A percentile compares a stretch with the other conserved stretches of the same genome.
Conservation (phyloP, 2,329 filamentous ascomycete genomes). For the Chrysoporthe austroafricana region DNA sequence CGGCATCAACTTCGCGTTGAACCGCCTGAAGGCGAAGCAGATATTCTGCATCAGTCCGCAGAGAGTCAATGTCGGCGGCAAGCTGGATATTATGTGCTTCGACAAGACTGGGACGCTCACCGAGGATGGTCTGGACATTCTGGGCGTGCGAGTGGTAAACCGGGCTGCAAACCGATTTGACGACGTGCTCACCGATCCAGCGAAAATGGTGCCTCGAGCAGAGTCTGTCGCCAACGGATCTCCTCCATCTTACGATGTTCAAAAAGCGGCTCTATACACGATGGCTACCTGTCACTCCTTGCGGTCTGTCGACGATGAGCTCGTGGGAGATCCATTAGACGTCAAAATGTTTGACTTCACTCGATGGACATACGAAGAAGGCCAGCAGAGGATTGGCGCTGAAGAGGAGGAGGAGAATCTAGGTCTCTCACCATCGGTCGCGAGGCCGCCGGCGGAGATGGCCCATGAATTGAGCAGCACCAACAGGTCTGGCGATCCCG, state of each 20-base stretch:
- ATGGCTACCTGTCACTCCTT: constrained; percentile 98
- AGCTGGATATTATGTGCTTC: constrained; percentile 94
- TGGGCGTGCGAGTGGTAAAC: constrained; percentile 82
- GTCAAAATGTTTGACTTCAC: constrained; percentile 99
- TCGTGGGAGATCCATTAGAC: constrained; percentile 92
- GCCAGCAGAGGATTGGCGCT: constrained; percentile 67
- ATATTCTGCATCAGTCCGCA: constrained; percentile 99
- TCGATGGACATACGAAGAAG: constrained; percentile 89
- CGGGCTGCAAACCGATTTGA: constrained; percentile 67
- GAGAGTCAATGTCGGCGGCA: constrained; percentile 93
- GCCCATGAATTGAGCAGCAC: constrained; percentile 53
- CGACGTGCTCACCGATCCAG: constrained; percentile 71
- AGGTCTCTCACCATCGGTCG: constrained; percentile 84
- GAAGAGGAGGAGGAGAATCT: constrained; percentile 74
- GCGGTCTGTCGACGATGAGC: constrained; percentile 81
- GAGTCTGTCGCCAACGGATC: constrained; percentile 34
- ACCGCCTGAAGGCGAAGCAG: constrained; percentile 80
- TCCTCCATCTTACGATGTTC: constrained; percentile 36
- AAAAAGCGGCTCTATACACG: constrained; percentile 75
- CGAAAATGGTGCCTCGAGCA: constrained; percentile 57
- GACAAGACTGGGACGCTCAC: constrained; percentile 99
- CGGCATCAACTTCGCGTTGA: constrained; percentile 92
- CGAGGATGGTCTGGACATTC: constrained; percentile 91
- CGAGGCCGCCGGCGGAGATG: constrained; percentile 72
- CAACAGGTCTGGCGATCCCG: constrained; percentile 43